Evolutionary conservation across 345 rosid genomes (phyloP).

Genomic region (Orychophragmus violaceus): DNA sequence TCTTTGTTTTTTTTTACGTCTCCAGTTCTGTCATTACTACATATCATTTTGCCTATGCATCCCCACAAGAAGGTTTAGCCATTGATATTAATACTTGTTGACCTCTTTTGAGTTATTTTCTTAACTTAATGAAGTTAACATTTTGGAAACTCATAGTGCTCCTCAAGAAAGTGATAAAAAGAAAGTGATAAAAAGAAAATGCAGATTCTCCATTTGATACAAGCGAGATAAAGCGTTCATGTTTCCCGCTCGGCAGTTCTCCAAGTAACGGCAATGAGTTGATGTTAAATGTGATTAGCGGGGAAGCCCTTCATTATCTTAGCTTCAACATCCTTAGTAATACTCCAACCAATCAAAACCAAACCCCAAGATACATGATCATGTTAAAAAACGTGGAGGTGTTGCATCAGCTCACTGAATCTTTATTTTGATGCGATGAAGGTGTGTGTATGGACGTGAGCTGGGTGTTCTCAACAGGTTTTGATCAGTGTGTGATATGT

Average conservation of each 20-base stretch:
- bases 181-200: too few species aligned
- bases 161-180: slow-evolving; percentile 27
- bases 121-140: neutral
- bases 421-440: slow-evolving; percentile 28
- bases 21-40: slow-evolving; percentile 76
- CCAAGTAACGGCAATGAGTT: slow-evolving; percentile 31
- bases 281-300: slow-evolving; percentile 53
- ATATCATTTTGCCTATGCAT: slow-evolving; percentile 44
- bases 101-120: neutral
- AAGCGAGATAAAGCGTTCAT: slow-evolving; percentile 57
- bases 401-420: slow-evolving; percentile 57
- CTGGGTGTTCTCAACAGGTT: slow-evolving; percentile 96
- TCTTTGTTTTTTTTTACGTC: slow-evolving; percentile 55
- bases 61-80: slow-evolving; percentile 44
- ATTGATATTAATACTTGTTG: neutral
- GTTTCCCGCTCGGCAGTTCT: slow-evolving; percentile 40
- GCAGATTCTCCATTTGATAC: slow-evolving; percentile 37
- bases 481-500: slow-evolving; percentile 91
- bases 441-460: slow-evolving; percentile 85
- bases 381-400: slow-evolving; percentile 35
- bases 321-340: slow-evolving; percentile 27
- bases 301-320: slow-evolving; percentile 76
- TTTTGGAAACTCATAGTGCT: too few species aligned
- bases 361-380: slow-evolving; percentile 35
- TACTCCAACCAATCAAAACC: slow-evolving; percentile 23